These are phyloP conservation scores for Debaryomycetaceae sp. DNA, from an alignment of 1,139 yeast species.

Conservation along the genomic window DNA sequence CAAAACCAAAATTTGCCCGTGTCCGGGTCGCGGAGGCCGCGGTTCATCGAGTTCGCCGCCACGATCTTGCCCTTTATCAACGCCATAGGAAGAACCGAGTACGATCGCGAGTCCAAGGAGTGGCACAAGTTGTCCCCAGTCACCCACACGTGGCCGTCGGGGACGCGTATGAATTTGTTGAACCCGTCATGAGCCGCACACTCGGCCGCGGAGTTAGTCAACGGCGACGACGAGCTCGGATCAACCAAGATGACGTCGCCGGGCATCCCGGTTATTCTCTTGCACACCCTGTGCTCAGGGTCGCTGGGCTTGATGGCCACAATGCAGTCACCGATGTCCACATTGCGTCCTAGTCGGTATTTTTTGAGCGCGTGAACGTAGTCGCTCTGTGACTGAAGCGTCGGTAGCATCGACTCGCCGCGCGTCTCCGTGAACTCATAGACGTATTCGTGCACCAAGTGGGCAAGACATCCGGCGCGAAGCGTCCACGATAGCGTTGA, in stretches of 20 bases:
- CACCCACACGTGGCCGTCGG: conserved; percentile 94
- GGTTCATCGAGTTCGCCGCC: conserved; percentile 52
- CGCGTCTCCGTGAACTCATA: conserved; percentile 79
- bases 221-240: conserved; percentile 60
- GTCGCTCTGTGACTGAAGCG: conserved; percentile 69
- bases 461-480: conserved; percentile 66
- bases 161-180: conserved; percentile 62
- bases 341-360: conserved; percentile 52
- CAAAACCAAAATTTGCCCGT: conserved; percentile 35
- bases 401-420: conserved; percentile 96
- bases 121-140: conserved; percentile 90
- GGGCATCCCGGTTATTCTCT: conserved; percentile 93
- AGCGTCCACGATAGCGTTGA: conserved; percentile 43
- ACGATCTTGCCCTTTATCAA: conserved; percentile 81
- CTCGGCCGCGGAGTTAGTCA: conserved; percentile 37
- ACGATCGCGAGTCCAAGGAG: conserved; percentile 87
- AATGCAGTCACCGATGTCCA: conserved; percentile 79
- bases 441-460: conserved; percentile 59
- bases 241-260: conserved; percentile 82
- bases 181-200: conserved; percentile 38
- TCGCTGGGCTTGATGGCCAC: conserved; percentile 90
- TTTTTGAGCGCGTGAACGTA: conserved; percentile 74
- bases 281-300: conserved; percentile 82
- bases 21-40: conserved; percentile 23
- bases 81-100: conserved; percentile 85